A percentile compares a stretch with the other conserved stretches of the same genome.
phyloP scores from a whole-genome alignment of 2,329 filamentous ascomycete genomes.

The Colletotrichum spaethianum region DNA sequence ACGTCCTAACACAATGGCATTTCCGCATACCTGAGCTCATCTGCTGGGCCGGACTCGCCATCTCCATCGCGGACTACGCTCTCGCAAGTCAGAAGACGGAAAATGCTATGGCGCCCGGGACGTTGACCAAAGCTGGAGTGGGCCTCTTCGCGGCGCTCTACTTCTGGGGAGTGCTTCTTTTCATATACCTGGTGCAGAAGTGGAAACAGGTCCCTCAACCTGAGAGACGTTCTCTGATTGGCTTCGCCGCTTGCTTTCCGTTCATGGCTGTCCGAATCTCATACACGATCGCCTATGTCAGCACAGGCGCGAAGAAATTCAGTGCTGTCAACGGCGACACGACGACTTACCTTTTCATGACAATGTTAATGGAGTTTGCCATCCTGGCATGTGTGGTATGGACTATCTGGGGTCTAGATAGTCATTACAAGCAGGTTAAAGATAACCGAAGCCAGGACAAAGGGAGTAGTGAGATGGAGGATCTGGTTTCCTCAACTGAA shows the following conservation, averaged over 20 bases:
- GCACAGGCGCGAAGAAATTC: slow-evolving; percentile 38
- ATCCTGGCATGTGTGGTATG: slow-evolving; percentile 22
- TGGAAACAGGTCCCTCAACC: slow-evolving; percentile 21
- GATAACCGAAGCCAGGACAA: neutral
- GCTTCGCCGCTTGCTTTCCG: slow-evolving; percentile 34
- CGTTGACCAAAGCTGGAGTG: slow-evolving; percentile 39
- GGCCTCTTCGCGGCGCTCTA: slow-evolving; percentile 43
- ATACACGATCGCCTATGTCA: slow-evolving; percentile 42
- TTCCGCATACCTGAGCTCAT: slow-evolving; percentile 43
- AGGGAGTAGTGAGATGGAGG: slow-evolving; percentile 2
- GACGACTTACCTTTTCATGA: slow-evolving; percentile 39
- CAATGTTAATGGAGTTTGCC: slow-evolving; percentile 35
- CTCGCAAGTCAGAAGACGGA: slow-evolving; percentile 34
- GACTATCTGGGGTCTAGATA: slow-evolving; percentile 29
- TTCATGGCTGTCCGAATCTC: slow-evolving; percentile 40
- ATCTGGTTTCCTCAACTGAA: neutral
- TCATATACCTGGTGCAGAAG: slow-evolving; percentile 22
- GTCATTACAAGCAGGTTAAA: neutral
- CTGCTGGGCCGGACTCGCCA: slow-evolving; percentile 43
- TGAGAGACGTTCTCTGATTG: slow-evolving; percentile 32
- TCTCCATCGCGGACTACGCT: slow-evolving; percentile 43
- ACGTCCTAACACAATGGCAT: slow-evolving; percentile 33
- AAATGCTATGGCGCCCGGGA: slow-evolving; percentile 35
- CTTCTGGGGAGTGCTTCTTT: slow-evolving; percentile 39
- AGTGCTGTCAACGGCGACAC: slow-evolving; percentile 41